Evolutionary conservation across 2,329 filamentous ascomycete species (phyloP).

Genomic region (Trichoderma koningiopsis): DNA sequence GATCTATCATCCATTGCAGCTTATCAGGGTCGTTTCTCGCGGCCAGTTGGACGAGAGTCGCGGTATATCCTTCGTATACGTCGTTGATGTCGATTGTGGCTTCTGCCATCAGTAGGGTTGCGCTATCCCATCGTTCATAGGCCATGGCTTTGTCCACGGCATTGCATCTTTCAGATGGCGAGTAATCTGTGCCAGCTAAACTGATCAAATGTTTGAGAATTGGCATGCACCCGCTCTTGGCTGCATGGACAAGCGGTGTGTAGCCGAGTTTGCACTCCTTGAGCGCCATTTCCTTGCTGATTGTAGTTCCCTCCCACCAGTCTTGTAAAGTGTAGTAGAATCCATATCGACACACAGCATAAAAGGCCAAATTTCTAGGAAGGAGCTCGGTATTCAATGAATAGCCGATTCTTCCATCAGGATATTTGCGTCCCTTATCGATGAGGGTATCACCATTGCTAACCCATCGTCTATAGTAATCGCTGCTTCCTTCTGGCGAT

Average conservation of each 20-base stretch:
- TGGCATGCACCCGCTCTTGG: not conserved
- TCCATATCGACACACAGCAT: not conserved
- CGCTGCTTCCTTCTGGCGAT: not conserved
- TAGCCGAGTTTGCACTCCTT: not conserved
- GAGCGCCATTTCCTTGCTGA: not conserved
- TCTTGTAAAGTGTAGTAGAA: constrained; percentile 16
- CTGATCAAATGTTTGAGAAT: not conserved
- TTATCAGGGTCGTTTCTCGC: not conserved
- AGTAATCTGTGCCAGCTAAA: not conserved
- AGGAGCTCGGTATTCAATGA: not conserved
- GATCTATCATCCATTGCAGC: not conserved
- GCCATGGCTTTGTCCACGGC: not conserved
- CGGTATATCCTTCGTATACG: too few relatives aligned
- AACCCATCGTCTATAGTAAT: constrained; percentile 1
- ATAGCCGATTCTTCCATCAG: not conserved
- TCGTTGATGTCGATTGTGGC: not conserved
- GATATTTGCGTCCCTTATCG: too few relatives aligned
- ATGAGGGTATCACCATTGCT: not conserved
- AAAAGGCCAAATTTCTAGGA: not conserved
- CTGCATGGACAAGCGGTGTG: not conserved
- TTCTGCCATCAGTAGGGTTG: not conserved
- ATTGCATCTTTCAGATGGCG: not conserved
- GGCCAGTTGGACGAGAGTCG: not conserved
- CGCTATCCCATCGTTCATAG: not conserved
- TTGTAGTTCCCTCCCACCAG: constrained; percentile 10